phyloP scores from a whole-genome alignment of 805 yeast genomes.

The Scheffersomyces amazonensis region DNA sequence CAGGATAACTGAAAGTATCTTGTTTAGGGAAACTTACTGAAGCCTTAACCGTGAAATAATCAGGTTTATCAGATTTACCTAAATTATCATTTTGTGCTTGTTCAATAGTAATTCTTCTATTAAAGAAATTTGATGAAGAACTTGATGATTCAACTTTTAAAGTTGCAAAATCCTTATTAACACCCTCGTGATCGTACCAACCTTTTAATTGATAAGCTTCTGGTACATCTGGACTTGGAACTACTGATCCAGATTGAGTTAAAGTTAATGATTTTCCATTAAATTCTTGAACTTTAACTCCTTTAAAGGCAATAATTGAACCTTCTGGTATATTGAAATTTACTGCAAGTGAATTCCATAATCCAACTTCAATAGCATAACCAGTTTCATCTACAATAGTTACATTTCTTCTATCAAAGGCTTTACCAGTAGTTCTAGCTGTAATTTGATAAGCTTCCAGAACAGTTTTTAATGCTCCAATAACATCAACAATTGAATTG shows the following conservation, averaged over 20 bases:
- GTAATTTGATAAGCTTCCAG: constrained; percentile 74
- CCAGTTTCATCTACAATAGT: constrained; percentile 82
- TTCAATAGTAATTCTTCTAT: constrained; percentile 62
- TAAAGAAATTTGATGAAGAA: constrained; percentile 35
- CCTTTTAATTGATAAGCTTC: constrained; percentile 89
- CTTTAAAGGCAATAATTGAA: constrained; percentile 87
- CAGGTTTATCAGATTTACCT: constrained; percentile 77
- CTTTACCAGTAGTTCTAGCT: constrained; percentile 84
- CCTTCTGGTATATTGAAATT: constrained; percentile 74
- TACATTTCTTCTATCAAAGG: constrained; percentile 89
- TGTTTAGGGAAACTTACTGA: constrained; percentile 67
- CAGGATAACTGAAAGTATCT: constrained; percentile 84
- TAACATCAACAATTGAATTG: constrained; percentile 75
- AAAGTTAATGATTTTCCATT: constrained; percentile 82
- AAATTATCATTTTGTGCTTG: constrained; percentile 65
- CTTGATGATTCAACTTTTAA: constrained; percentile 53
- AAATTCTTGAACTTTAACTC: constrained; percentile 84
- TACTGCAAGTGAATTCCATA: constrained; percentile 88
- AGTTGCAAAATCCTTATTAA: constrained; percentile 55
- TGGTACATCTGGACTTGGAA: constrained; percentile 81
- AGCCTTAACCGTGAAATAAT: constrained; percentile 74
- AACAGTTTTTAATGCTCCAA: constrained; percentile 81
- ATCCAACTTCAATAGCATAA: constrained; percentile 70
- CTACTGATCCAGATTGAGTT: constrained; percentile 71
- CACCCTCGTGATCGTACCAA: constrained; percentile 88